A percentile compares a stretch with the other conserved stretches of the same genome.
Conservation (phyloP, 2,329 filamentous ascomycete genomes). For the Botrytis squamosa region DNA sequence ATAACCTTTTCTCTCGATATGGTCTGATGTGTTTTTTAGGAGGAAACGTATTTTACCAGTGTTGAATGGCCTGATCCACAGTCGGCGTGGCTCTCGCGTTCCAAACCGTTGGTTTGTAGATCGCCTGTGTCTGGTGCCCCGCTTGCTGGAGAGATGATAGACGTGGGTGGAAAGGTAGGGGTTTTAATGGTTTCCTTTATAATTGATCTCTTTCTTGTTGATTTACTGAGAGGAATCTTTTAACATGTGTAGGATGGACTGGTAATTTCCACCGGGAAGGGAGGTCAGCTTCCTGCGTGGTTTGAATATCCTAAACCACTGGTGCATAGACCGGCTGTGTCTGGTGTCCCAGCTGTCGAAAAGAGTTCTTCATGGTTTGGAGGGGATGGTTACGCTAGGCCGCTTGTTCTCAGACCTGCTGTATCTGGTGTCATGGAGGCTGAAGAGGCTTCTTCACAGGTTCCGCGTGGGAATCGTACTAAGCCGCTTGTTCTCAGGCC, state of each 20-base stretch:
- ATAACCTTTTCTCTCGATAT: too few relatives aligned
- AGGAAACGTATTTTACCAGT: neutral
- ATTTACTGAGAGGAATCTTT: too few relatives aligned
- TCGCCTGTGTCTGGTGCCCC: neutral
- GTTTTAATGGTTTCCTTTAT: too few relatives aligned
- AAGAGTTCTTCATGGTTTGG: neutral
- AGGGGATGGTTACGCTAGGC: accelerated
- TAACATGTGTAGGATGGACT: too few relatives aligned
- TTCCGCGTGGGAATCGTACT: accelerated
- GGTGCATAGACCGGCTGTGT: neutral
- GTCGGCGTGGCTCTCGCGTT: neutral
- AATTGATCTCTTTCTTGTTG: too few relatives aligned
- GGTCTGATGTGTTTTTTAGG: neutral
- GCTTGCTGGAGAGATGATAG: neutral
- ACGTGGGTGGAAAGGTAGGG: too few relatives aligned
- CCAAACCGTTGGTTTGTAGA: neutral
- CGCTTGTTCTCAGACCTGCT: neutral
- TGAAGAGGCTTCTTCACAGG: neutral
- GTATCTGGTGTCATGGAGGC: neutral
- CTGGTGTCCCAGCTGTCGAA: neutral
- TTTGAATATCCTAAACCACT: accelerated
- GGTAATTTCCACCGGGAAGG: too few relatives aligned
- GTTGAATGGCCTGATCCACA: neutral
- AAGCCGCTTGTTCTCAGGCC: neutral
- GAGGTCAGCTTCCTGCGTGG: too few relatives aligned